phyloP scores from a whole-genome alignment of 2,329 filamentous ascomycete genomes.

The Colletotrichum endophyticum region DNA sequence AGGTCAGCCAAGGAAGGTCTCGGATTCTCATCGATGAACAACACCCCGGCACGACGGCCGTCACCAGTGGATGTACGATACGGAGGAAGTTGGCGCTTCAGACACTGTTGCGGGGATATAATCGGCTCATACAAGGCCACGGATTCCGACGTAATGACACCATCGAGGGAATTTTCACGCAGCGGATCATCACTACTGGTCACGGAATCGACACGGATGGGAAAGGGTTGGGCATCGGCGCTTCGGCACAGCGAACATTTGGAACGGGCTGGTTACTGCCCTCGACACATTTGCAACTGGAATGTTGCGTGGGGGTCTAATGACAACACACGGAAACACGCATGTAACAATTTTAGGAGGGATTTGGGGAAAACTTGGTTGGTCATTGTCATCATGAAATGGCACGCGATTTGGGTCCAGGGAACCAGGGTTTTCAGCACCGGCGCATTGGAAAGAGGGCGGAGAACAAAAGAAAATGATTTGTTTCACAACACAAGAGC shows the following conservation, averaged over 20 bases:
- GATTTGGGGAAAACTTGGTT: not conserved
- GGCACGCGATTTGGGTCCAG: constrained; percentile 5
- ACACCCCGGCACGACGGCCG: not conserved
- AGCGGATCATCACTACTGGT: not conserved
- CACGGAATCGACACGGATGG: not conserved
- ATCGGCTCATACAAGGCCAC: not conserved
- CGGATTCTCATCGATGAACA: not conserved
- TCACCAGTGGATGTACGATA: constrained; percentile 9
- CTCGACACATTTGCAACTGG: constrained; percentile 1
- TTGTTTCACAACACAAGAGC: constrained; percentile 10
- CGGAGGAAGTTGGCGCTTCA: not conserved
- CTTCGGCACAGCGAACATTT: not conserved
- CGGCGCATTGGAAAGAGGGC: constrained; percentile 18
- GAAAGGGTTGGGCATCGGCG: not conserved
- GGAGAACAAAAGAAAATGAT: constrained; percentile 19
- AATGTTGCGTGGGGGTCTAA: constrained; percentile 9
- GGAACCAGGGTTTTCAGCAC: constrained; percentile 12
- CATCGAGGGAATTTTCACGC: not conserved
- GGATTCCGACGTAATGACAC: not conserved
- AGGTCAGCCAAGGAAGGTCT: not conserved
- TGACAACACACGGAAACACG: constrained; percentile 14
- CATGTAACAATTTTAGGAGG: constrained; percentile 9
- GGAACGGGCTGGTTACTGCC: not conserved
- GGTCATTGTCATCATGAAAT: constrained; percentile 11
- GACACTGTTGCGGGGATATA: not conserved